Evolutionary conservation across 345 rosid species (phyloP).

Genomic region (Toxicodendron radicans): DNA sequence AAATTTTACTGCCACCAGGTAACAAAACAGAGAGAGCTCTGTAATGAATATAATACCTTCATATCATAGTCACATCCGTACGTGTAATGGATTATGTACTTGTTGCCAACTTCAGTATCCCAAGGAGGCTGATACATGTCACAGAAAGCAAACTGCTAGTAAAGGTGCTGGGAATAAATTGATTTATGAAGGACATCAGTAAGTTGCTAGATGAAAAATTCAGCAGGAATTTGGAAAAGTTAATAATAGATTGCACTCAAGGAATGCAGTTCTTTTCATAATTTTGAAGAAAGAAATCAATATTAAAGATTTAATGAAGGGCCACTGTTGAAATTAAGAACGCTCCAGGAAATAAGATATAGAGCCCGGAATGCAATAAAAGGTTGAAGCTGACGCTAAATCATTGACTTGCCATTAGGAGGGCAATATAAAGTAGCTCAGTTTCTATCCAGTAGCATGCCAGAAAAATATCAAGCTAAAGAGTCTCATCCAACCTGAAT

Average conservation of each 20-base stretch:
- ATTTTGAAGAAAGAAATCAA: not conserved
- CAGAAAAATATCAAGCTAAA: not conserved
- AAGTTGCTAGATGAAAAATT: not conserved
- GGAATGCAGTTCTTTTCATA: not conserved
- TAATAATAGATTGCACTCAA: not conserved
- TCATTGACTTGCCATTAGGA: not conserved
- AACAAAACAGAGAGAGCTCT: not conserved
- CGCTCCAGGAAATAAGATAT: not conserved
- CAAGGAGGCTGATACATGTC: constrained; percentile 85
- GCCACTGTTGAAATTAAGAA: not conserved
- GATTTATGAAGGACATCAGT: not conserved
- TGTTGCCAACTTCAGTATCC: constrained; percentile 84
- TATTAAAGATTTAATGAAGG: not conserved
- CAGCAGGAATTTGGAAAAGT: not conserved
- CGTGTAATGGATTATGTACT: constrained; percentile 92
- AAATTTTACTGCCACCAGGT: not conserved
- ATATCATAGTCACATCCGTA: constrained; percentile 91
- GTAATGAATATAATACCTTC: constrained; percentile 56
- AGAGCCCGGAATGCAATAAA: not conserved
- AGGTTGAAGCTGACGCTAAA: not conserved
- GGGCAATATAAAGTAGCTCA: not conserved
- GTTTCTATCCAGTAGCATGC: not conserved
- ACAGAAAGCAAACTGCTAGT: constrained; percentile 24
- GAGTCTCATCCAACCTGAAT: constrained; percentile 64
- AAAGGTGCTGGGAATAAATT: constrained; percentile 15